Evolutionary conservation across 2,329 filamentous ascomycete species (phyloP), one percentile per base, ranked within the genome.

Genomic region (Colletotrichum echinochloae): DNA sequence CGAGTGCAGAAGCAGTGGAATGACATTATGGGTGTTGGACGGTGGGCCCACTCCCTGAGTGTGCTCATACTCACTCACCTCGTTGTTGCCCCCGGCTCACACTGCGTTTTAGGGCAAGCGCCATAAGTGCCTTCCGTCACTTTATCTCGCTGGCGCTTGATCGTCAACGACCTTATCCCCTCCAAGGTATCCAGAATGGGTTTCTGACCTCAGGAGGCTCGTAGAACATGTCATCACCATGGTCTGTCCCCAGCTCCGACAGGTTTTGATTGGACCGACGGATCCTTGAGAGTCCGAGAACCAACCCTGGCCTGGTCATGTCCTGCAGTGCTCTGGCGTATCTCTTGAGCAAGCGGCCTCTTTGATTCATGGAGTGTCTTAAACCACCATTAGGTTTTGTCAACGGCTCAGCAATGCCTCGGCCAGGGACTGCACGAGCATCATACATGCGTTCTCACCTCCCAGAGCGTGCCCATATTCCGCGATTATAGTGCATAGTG

Each of bases 111-210:
- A 23, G 46, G 30, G 16, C 18, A 51, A 51, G 23, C 18, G 23
- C 46, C 59, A 39, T 51, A 26, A 26, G 46, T 37, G 59, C 46
- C 33, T 37, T 61, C 46, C 46, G 59, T 61, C 44, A 51, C 59
- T 33, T 49, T 61, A 37, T 61, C 59, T 61, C 59, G 49, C 59
- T n/a, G 59, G 59, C 46, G 46, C 44, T 39, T 61, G 59, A 61
- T 61, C 59, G 59, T 61, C 59, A 28, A 28, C 33, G 28, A 39
- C 23, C 59, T 39, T 39, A 8, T 39, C 59, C 30, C 44, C n/a
- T 61, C 44, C 11, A 20, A 51, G 18, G 7, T 51, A 33, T 23
- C 44, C 14, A 18, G n/a, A 33, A n/a, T 16, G 33, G 44, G 30
- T 20, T 28, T 28, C 44, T 51, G 44, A 49, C 33, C 30, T 60